phyloP scores from a whole-genome alignment of 805 yeast genomes.

The Pachysolen tannophilus region DNA sequence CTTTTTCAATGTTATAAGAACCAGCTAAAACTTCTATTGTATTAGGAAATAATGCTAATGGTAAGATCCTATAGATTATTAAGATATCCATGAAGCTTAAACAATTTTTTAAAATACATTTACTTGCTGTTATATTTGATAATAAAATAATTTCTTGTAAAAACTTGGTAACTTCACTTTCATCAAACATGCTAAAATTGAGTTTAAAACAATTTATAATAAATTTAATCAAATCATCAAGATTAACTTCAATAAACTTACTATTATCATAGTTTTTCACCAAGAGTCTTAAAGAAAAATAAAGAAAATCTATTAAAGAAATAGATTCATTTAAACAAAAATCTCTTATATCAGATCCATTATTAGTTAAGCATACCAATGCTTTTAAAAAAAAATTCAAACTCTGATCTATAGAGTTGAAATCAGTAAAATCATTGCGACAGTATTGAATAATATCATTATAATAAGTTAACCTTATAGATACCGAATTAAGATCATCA shows the following conservation, averaged over 20 bases:
- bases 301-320: constrained; percentile 1
- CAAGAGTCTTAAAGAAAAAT: no score
- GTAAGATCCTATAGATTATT: no score
- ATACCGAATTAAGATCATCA: constrained; percentile 41
- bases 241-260: neutral
- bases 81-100: no score
- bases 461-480: constrained; percentile 48
- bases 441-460: constrained; percentile 45
- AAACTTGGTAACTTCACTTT: neutral
- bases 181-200: constrained; percentile 1
- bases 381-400: constrained; percentile 34
- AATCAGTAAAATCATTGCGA: constrained; percentile 38
- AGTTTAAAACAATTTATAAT: constrained; percentile 2
- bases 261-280: no score
- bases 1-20: no score
- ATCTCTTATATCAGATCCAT: constrained; percentile 18
- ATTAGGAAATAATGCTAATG: no score
- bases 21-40: no score
- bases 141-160: no score
- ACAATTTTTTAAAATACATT: no score
- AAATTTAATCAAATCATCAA: neutral
- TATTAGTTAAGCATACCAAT: constrained; percentile 40
- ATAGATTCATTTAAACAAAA: constrained; percentile 1
- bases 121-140: no score
- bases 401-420: constrained; percentile 25